Base-by-base conservation (phyloP, 2,329 filamentous ascomycete species). In the Coniochaeta ligniaria region DNA sequence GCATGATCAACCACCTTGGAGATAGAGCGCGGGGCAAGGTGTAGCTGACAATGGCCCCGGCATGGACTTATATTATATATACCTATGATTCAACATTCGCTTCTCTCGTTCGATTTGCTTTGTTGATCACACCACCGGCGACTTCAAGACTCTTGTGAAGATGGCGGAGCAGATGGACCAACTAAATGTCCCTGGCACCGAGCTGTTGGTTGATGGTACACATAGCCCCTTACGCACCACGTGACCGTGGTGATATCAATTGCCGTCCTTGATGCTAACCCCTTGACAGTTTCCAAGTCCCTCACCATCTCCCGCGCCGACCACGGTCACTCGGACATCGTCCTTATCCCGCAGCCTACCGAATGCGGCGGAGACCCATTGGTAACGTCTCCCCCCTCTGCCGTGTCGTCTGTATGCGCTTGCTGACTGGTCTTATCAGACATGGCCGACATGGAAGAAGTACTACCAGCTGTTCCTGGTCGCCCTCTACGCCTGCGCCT, bases 381-480 rank as follows among this genome's bases (percentile, higher is more conserved):
- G 31, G 54, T 57, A 57, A 35, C 20, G 9, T 38, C 16, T 35
- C 2, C 35, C 17, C 16, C n/a, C 2, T 24, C 17, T 38, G n/a
- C 26, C 14, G 12, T 9, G 20, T 28, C 47, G 26, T n/a, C 12
- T n/a, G 28, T 12, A 26, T 16, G 14, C 9, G 3, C 47, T 26
- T 57, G 24, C 33, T 57, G 43, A 55, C 33, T 52, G 16, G 24
- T 16, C 7, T 8, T 26, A 20, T 20, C 45, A 69, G 54, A 67
- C 72, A 31, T 76, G 74, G 73, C 60, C 69, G 12, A 67, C 60
- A 50, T 66, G 62, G 58, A 76, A 76, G 63, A 77, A 76, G 52
- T 70, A 71, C 62, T 77, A 73, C 64, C 72, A 73, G 12, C 67
- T 76, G 1, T 73, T 75, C 60, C 62, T 77, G 4, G 70, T 75